Evolutionary conservation across 768 basidiomycete genomes (phyloP), one percentile per base, ranked within the genome.

Genomic region (Amanita rimosa): DNA sequence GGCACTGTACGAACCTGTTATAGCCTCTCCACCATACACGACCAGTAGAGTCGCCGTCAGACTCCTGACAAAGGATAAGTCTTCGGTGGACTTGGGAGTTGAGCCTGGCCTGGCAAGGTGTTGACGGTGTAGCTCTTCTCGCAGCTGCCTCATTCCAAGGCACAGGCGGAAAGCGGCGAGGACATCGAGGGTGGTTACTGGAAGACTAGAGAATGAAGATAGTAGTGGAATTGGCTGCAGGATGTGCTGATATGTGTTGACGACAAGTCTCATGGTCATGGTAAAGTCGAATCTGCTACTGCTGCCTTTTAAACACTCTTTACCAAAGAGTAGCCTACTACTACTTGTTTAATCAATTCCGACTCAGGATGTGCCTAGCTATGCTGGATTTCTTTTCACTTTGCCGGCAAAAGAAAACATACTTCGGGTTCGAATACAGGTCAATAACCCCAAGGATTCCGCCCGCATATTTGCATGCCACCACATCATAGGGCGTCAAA

Each of bases 401-500:
- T 2, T 29, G 10, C 29, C 29, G 10, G 11, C 29, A 29, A 29
- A 9, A 29, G 2, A 29, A 11, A 9, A 29, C n/a, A n/a, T n/a
- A n/a, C n/a, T n/a, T n/a, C n/a, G n/a, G n/a, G n/a, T n/a, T n/a
- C n/a, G n/a, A n/a, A n/a, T n/a, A n/a, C n/a, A n/a, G n/a, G n/a
- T n/a, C n/a, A n/a, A n/a, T n/a, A n/a, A n/a, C n/a, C n/a, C n/a
- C n/a, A n/a, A n/a, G n/a, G n/a, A n/a, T n/a, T n/a, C n/a, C n/a
- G n/a, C n/a, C n/a, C n/a, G n/a, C n/a, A n/a, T n/a, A n/a, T n/a
- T n/a, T n/a, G n/a, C n/a, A n/a, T n/a, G n/a, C n/a, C n/a, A n/a
- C n/a, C n/a, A n/a, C 16, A 45, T 73, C 71, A 96, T 57, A 97
- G 68, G 10, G 95, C 95, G 62, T 94, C 92, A 58, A 99, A 97